These are phyloP conservation scores for Przewalskia tangutica DNA, from an alignment of 257 asterid genomes.

Conservation along the genomic window DNA sequence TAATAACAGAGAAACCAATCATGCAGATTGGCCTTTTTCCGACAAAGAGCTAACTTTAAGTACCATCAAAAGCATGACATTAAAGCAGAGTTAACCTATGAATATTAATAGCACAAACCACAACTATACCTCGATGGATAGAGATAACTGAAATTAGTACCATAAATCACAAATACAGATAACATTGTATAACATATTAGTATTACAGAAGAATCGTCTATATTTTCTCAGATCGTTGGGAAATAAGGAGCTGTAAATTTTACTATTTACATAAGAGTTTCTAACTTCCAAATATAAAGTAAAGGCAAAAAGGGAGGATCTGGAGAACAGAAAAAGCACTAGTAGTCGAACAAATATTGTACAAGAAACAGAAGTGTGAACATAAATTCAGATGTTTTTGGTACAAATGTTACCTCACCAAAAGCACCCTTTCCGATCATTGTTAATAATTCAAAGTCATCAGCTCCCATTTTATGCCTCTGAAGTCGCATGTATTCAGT, in stretches of 20 bases:
- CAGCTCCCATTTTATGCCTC: constrained; percentile 94
- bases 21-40: neutral
- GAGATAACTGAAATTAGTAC: neutral
- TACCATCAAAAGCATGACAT: neutral
- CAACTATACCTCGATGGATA: neutral
- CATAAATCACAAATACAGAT: neutral
- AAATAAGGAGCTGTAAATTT: neutral
- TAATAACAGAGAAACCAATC: constrained; percentile 3
- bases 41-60: constrained; percentile 2
- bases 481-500: constrained; percentile 97
- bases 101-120: neutral
- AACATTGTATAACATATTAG: neutral
- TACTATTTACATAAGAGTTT: neutral
- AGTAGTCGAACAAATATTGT: neutral
- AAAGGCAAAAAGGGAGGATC: neutral
- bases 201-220: neutral
- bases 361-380: neutral
- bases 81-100: neutral
- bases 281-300: neutral
- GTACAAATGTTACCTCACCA: constrained; percentile 64
- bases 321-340: neutral
- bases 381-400: no score
- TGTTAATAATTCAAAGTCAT: constrained; percentile 84
- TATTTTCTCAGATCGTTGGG: neutral
- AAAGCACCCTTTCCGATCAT: constrained; percentile 99